Evolutionary conservation across 208 protist species (phyloP).

Genomic region (Sergeia podlipaevii): DNA sequence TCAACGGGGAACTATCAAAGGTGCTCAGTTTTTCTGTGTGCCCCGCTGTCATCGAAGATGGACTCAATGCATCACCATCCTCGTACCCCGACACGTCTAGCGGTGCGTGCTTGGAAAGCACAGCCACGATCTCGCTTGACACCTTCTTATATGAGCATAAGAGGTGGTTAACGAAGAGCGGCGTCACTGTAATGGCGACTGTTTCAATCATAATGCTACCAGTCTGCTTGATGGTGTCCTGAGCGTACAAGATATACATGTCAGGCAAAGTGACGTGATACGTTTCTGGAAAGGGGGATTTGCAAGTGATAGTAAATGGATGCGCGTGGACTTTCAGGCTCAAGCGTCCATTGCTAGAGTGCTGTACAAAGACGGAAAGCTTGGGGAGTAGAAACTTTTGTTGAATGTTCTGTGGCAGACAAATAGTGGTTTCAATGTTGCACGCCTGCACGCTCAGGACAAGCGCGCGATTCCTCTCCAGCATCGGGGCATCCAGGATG

Average conservation of each 20-base stretch:
- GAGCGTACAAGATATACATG: slow-evolving; percentile 63
- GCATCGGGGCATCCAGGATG: slow-evolving; percentile 4
- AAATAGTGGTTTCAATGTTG: slow-evolving; percentile 39
- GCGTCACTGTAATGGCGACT: slow-evolving; percentile 71
- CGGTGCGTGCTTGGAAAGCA: slow-evolving; percentile 21
- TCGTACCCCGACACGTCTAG: slow-evolving; percentile 9
- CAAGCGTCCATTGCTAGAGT: slow-evolving; percentile 55
- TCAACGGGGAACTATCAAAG: neutral
- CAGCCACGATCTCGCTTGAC: slow-evolving; percentile 25
- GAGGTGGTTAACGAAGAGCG: slow-evolving; percentile 76
- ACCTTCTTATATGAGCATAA: slow-evolving; percentile 62
- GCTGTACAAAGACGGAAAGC: slow-evolving; percentile 51
- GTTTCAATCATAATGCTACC: slow-evolving; percentile 57
- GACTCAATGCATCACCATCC: neutral
- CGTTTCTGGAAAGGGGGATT: slow-evolving; percentile 12
- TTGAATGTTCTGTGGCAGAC: slow-evolving; percentile 50
- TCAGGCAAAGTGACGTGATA: slow-evolving; percentile 65
- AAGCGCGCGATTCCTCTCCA: slow-evolving; percentile 18
- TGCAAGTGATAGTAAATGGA: slow-evolving; percentile 59
- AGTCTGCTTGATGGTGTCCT: slow-evolving; percentile 54
- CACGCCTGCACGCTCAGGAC: slow-evolving; percentile 50
- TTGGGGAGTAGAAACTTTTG: slow-evolving; percentile 57
- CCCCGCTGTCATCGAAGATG: neutral
- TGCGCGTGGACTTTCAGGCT: slow-evolving; percentile 68
- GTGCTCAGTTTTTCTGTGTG: neutral